Percentiles rank a stretch among this genome's conserved stretches.
phyloP scores from a whole-genome alignment of 352 stramenopile genomes.

The Phytophthora pistaciae region DNA sequence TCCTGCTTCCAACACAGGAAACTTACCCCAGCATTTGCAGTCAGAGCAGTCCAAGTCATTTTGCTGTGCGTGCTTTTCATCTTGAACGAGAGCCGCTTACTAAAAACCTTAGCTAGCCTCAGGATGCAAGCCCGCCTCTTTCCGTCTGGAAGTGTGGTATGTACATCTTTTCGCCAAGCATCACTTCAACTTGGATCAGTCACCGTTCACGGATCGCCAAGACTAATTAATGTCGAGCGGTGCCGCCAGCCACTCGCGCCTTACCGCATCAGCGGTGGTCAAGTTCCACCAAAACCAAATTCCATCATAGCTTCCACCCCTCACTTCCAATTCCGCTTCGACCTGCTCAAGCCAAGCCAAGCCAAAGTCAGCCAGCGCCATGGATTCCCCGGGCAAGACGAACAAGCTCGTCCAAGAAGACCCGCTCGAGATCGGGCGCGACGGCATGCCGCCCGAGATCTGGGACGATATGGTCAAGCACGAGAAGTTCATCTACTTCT shows the following conservation, averaged over 20 bases:
- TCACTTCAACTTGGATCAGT: slow-evolving; percentile 35
- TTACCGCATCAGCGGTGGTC: slow-evolving; percentile 16
- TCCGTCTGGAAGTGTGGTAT: slow-evolving; percentile 14
- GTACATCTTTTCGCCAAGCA: slow-evolving; percentile 2
- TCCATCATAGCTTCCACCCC: slow-evolving; percentile 2
- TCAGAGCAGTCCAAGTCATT: not conserved
- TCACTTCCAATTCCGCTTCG: slow-evolving; percentile 17
- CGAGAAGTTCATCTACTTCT: slow-evolving; percentile 61
- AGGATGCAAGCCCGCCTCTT: not conserved
- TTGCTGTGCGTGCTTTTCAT: not conserved
- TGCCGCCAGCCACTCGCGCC: slow-evolving; percentile 12
- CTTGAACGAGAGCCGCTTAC: not conserved
- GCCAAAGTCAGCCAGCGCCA: not conserved
- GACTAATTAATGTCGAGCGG: slow-evolving; percentile 22
- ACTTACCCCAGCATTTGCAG: no score
- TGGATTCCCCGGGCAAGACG: slow-evolving; percentile 39
- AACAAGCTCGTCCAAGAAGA: slow-evolving; percentile 49
- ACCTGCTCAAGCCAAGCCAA: not conserved
- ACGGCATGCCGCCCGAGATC: slow-evolving; percentile 62
- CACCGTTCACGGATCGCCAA: slow-evolving; percentile 6
- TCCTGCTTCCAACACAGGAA: no score
- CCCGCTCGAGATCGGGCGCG: slow-evolving; percentile 29
- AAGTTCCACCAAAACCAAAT: not conserved
- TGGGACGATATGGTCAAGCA: slow-evolving; percentile 62
- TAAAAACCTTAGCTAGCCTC: not conserved